A percentile compares a stretch with the other conserved stretches of the same genome.
These are phyloP conservation scores for Psophocarpus tetragonolobus DNA, from an alignment of 306 rosid species.

Conservation along the genomic window DNA sequence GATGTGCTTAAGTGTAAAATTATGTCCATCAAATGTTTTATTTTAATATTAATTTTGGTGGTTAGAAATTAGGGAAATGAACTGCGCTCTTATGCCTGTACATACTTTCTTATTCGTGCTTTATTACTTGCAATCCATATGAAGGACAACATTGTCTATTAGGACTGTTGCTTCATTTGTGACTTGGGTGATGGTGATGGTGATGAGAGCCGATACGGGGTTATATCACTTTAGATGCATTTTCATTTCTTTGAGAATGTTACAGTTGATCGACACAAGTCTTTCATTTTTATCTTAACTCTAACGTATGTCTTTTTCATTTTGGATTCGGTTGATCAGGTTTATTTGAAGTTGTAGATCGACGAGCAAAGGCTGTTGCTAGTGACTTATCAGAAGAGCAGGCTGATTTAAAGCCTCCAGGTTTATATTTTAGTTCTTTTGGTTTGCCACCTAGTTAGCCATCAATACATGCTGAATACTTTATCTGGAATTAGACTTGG, in stretches of 20 bases:
- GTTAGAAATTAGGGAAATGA: constrained; percentile 16
- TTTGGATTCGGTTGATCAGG: constrained; percentile 45
- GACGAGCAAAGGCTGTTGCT: constrained; percentile 89
- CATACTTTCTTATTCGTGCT: background rate
- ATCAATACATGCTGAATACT: background rate
- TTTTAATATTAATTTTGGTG: background rate
- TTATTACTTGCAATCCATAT: background rate
- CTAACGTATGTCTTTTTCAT: background rate
- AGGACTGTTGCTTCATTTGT: background rate
- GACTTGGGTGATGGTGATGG: background rate
- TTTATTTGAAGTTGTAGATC: constrained; percentile 91
- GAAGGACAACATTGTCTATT: background rate
- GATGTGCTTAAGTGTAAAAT: background rate
- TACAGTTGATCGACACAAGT: background rate
- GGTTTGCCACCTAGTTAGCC: background rate
- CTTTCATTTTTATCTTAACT: constrained; percentile 21
- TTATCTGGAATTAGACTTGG: background rate
- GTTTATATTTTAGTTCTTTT: constrained; percentile 46
- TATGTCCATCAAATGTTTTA: background rate
- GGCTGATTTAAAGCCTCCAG: constrained; percentile 64
- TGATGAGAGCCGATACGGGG: background rate
- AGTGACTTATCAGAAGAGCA: constrained; percentile 76
- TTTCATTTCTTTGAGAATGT: constrained; percentile 14
- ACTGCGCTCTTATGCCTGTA: background rate
- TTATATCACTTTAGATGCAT: constrained; percentile 15